Evolutionary conservation across 1,284 basidiomycete species (phyloP).

Genomic region (Takashimella tepidaria): DNA sequence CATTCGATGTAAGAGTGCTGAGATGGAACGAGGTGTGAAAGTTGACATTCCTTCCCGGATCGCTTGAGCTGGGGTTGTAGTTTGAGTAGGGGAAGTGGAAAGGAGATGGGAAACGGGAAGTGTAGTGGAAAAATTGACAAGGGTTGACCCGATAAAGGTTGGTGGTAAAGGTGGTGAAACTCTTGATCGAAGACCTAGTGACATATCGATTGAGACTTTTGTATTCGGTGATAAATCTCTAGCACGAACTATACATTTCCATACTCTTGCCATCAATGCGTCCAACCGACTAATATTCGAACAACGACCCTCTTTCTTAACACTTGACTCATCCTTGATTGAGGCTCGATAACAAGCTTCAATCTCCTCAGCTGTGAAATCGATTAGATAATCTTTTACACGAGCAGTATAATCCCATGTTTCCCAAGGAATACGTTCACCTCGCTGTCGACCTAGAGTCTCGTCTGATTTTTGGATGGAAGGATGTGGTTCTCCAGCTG

Average conservation of each 20-base stretch:
- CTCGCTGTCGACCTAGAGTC: conserved; percentile 15
- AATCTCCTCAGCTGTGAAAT: conserved; percentile 45
- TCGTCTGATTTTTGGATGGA: conserved; percentile 20
- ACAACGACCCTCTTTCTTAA: conserved; percentile 12
- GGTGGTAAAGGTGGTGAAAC: conserved; percentile 34
- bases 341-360: conserved; percentile 6
- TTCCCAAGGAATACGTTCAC: conserved; percentile 46
- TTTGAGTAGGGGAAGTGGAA: background rate
- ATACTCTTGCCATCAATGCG: conserved; percentile 50
- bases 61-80: conserved; percentile 20
- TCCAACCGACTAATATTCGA: conserved; percentile 45
- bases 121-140: conserved; percentile 40
- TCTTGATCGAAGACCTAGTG: conserved; percentile 44
- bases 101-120: conserved; percentile 4
- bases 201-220: conserved; percentile 32
- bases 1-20: conserved; percentile 47
- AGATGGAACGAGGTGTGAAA: conserved; percentile 34
- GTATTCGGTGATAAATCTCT: conserved; percentile 29
- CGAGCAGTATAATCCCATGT: conserved; percentile 47
- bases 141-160: conserved; percentile 48
- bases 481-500: conserved; percentile 16
- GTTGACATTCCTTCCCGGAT: conserved; percentile 40
- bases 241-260: conserved; percentile 47
- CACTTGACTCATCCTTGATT: conserved; percentile 33
- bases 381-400: conserved; percentile 44